A percentile compares a stretch with the other conserved stretches of the same genome.
Evolutionary conservation across 176 grass and related monocot genomes (phyloP).

Genomic region (Luzula sylvatica): DNA sequence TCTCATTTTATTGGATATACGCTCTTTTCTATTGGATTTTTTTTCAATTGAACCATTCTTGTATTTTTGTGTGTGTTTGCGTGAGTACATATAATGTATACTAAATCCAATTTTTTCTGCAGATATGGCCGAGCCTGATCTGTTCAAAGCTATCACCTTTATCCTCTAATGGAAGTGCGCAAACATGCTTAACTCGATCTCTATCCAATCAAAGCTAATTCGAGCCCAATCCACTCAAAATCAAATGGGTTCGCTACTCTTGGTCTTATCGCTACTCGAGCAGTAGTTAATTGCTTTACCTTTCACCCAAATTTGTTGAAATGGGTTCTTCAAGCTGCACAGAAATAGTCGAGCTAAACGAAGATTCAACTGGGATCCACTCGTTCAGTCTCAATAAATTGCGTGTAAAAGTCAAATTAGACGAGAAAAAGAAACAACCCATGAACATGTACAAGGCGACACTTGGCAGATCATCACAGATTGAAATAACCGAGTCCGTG

Average conservation of each 20-base stretch:
- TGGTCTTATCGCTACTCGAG: neutral
- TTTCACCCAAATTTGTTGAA: neutral
- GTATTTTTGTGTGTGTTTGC: too few species aligned
- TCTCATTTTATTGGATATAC: neutral
- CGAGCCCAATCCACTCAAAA: neutral
- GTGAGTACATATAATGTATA: neutral
- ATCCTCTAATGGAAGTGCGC: neutral
- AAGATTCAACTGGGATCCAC: constrained; percentile 33
- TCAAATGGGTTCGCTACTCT: neutral
- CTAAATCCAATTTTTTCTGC: neutral
- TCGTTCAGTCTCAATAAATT: constrained; percentile 34
- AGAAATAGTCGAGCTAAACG: constrained; percentile 76
- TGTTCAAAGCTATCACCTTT: neutral
- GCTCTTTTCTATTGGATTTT: neutral
- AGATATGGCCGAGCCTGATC: neutral
- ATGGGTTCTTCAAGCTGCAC: constrained; percentile 73
- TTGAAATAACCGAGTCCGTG: constrained; percentile 76
- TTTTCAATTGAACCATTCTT: too few species aligned
- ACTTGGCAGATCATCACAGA: constrained; percentile 47
- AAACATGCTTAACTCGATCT: neutral
- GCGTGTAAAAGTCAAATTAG: constrained; percentile 55
- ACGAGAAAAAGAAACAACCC: constrained; percentile 30
- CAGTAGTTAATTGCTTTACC: neutral
- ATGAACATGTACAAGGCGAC: constrained; percentile 53
- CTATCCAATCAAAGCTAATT: neutral